Base-by-base conservation (phyloP, 371 early-diverging fungal species). In the Zychaea mexicana region DNA sequence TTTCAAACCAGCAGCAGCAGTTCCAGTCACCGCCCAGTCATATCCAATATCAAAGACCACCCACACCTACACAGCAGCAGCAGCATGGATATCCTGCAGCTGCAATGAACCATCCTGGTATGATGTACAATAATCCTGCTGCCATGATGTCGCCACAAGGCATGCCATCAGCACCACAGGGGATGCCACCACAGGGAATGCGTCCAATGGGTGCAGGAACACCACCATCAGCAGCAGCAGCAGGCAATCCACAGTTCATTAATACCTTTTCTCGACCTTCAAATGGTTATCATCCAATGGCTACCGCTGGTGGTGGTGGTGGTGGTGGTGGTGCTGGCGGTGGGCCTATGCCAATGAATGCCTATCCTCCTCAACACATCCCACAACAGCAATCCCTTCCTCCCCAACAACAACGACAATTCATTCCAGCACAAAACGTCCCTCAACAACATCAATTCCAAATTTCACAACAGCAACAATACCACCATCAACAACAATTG, bases 61-160 rank as follows among this genome's bases (percentile, higher is more conserved):
- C 32, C n/a, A 60, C 45, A 15, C 61, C 60, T 17, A 58, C 31
- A 19, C 65, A 60, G 19, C 66, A 62, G 21, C 67, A 61, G 10
- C 61, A 58, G 1, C 57, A 65, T 28, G 42, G 61, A 63, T 21
- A 24, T 52, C 49, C 32, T 21, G 31, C 33, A 36, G 38, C 56
- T n/a, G 36, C 55, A 42, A 49, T 52, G 26, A 46, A 54, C 42
- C 70, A 70, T 56, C 70, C 65, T 24, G 62, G 60, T 46, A 66
- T 70, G 66, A 66, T 70, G 64, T 70, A 62, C 24, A 69, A 60
- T 53, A 69, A 60, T 19, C 59, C 65, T 30, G 59, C 68, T 31
- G 58, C 70, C 21, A 64, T 70, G 61, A 65, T 70, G 63, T 26
- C 64, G 5, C 70, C 62, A 8, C 70, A 66, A 5, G 59, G 52